Conservation (phyloP, 2,329 filamentous ascomycete genomes). For the Arthrobotrys conoides region DNA sequence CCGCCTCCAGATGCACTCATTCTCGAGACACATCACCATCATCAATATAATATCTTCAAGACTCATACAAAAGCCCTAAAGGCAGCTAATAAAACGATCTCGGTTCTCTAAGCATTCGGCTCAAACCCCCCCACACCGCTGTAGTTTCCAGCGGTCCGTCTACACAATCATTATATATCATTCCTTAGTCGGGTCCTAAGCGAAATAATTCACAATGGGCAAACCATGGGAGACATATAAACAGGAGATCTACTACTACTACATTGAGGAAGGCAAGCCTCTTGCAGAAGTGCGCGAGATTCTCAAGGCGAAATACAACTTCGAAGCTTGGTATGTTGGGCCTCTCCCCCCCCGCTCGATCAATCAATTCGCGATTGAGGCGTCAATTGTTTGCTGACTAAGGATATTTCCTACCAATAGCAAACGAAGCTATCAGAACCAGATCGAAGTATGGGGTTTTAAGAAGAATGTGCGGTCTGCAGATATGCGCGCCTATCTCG, state of each 20-base stretch:
- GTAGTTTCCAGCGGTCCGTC: neutral
- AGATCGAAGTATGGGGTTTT: slow-evolving; percentile 60
- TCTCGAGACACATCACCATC: slow-evolving; percentile 56
- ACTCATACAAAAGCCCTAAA: slow-evolving; percentile 31
- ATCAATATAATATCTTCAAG: slow-evolving; percentile 46
- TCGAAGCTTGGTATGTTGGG: slow-evolving; percentile 58
- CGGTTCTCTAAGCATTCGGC: slow-evolving; percentile 43
- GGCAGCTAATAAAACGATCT: slow-evolving; percentile 43
- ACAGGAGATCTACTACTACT: slow-evolving; percentile 59
- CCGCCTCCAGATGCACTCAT: slow-evolving; percentile 52
- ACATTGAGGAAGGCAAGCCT: slow-evolving; percentile 58
- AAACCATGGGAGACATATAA: slow-evolving; percentile 61
- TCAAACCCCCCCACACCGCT: slow-evolving; percentile 31
- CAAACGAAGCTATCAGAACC: slow-evolving; percentile 60
- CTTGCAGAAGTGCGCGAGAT: slow-evolving; percentile 60
- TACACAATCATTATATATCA: slow-evolving; percentile 30
- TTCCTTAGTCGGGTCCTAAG: slow-evolving; percentile 29
- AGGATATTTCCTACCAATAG: slow-evolving; percentile 36
- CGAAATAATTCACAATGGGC: slow-evolving; percentile 53
- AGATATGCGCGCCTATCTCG: slow-evolving; percentile 59
- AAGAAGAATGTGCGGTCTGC: slow-evolving; percentile 60
- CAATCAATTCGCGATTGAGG: slow-evolving; percentile 1
- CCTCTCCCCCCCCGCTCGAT: neutral
- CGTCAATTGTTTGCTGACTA: slow-evolving; percentile 47
- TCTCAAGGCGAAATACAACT: slow-evolving; percentile 59